phyloP scores from a whole-genome alignment of 176 grass and related monocot genomes.

The Saccharum spontaneum region DNA sequence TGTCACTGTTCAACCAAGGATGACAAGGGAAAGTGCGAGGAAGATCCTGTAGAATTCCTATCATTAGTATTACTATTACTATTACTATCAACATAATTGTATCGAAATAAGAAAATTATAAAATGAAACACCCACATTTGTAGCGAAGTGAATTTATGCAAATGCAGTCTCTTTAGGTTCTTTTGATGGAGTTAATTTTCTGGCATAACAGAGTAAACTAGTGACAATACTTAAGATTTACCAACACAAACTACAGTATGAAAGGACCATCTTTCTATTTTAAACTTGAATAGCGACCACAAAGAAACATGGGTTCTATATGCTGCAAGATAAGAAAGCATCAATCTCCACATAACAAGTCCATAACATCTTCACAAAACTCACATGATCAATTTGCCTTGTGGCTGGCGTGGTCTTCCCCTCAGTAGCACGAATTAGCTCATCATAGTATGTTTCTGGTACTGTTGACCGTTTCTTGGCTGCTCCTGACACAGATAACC shows the following conservation, averaged over 20 bases:
- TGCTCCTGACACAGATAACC: conserved; percentile 83
- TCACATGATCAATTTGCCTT: conserved; percentile 92
- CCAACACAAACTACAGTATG: background rate
- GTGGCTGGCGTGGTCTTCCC: conserved; percentile 90
- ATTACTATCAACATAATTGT: background rate
- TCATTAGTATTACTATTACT: background rate
- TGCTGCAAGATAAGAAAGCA: background rate
- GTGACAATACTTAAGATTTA: background rate
- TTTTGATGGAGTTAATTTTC: background rate
- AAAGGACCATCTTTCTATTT: background rate
- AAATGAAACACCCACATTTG: background rate
- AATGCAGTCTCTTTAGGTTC: background rate
- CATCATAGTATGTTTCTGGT: conserved; percentile 93
- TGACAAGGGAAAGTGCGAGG: conserved; percentile 93
- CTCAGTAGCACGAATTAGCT: conserved; percentile 77
- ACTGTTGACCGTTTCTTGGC: conserved; percentile 91
- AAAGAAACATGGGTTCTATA: conserved; percentile 1
- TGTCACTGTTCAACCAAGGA: conserved; percentile 82
- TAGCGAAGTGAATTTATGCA: background rate
- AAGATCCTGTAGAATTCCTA: conserved; percentile 66
- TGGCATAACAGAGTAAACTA: background rate
- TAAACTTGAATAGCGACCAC: background rate
- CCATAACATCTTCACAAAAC: conserved; percentile 21
- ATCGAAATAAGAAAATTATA: background rate
- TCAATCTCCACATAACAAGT: conserved; percentile 5